phyloP scores from a whole-genome alignment of 495 filamentous ascomycete genomes.

The Lasiosphaeria miniovina region DNA sequence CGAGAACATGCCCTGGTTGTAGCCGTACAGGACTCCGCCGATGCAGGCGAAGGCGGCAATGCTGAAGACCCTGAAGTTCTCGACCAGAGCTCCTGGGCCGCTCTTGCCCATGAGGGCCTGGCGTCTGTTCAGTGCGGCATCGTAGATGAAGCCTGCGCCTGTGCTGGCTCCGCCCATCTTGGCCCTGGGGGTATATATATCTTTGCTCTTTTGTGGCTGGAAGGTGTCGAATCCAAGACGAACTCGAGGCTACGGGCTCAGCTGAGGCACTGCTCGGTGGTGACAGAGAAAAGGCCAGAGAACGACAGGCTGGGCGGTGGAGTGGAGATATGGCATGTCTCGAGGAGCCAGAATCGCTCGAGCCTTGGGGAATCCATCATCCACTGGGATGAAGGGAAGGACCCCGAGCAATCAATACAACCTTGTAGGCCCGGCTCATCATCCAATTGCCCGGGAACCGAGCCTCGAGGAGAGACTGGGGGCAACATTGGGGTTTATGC shows the following conservation, averaged over 20 bases:
- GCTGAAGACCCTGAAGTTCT: slow-evolving; percentile 68
- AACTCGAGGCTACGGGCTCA: neutral
- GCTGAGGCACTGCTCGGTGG: neutral
- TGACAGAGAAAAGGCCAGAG: neutral
- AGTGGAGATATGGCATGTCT: slow-evolving; percentile 5
- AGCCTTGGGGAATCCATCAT: neutral
- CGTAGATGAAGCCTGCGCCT: slow-evolving; percentile 46
- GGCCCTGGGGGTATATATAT: neutral
- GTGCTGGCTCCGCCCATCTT: slow-evolving; percentile 36
- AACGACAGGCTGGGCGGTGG: neutral
- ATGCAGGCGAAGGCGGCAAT: slow-evolving; percentile 76
- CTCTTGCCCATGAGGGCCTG: slow-evolving; percentile 61
- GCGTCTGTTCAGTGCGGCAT: slow-evolving; percentile 63
- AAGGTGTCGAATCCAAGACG: neutral
- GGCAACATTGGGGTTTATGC: neutral
- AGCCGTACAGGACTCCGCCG: slow-evolving; percentile 64
- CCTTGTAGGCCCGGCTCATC: slow-evolving; percentile 8
- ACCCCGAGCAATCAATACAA: slow-evolving; percentile 10
- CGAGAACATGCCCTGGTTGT: slow-evolving; percentile 80
- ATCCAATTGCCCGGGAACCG: slow-evolving; percentile 19
- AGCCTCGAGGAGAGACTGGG: slow-evolving; percentile 4
- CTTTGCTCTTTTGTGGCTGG: neutral
- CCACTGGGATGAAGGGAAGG: slow-evolving; percentile 13
- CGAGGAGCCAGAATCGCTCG: too few relatives aligned
- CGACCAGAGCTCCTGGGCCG: slow-evolving; percentile 62